A percentile compares a stretch with the other conserved stretches of the same genome.
phyloP scores from a whole-genome alignment of 1,139 yeast species.

The Suhomyces anneliseae region DNA sequence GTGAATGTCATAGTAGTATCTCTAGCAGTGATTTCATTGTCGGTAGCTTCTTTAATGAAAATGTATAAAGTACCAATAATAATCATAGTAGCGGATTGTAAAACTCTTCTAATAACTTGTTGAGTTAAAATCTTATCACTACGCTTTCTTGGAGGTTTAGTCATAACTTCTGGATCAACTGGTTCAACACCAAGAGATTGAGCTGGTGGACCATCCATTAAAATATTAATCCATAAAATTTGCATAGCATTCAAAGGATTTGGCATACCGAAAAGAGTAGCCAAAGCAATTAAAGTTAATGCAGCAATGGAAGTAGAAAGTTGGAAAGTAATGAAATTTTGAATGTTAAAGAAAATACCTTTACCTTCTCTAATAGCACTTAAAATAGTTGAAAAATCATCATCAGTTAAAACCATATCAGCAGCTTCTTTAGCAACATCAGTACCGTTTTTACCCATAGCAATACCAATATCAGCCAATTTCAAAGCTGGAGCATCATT shows the following conservation, averaged over 20 bases:
- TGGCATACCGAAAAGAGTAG: conserved; percentile 84
- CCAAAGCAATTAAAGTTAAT: conserved; percentile 77
- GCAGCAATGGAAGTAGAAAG: conserved; percentile 96
- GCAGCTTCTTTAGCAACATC: conserved; percentile 99
- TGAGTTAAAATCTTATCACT: conserved; percentile 76
- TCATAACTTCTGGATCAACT: conserved; percentile 93
- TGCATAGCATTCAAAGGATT: conserved; percentile 99
- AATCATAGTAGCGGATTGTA: conserved; percentile 73
- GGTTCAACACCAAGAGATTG: conserved; percentile 97
- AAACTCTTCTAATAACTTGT: conserved; percentile 66
- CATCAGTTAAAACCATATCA: conserved; percentile 96
- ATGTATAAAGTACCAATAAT: conserved; percentile 79
- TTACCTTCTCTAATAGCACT: conserved; percentile 96
- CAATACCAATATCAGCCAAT: conserved; percentile 94
- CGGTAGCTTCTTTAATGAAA: conserved; percentile 80
- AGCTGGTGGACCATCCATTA: conserved; percentile 99
- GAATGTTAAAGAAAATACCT: conserved; percentile 92
- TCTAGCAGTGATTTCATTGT: conserved; percentile 79
- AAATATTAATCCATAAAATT: conserved; percentile 92
- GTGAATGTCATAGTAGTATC: conserved; percentile 99
- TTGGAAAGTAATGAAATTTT: conserved; percentile 91
- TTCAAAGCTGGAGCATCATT: conserved; percentile 99
- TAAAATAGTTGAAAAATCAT: conserved; percentile 89
- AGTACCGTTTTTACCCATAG: conserved; percentile 96
- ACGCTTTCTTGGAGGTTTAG: conserved; percentile 87